phyloP scores from a whole-genome alignment of 768 basidiomycete genomes.

The Russula olivacea region DNA sequence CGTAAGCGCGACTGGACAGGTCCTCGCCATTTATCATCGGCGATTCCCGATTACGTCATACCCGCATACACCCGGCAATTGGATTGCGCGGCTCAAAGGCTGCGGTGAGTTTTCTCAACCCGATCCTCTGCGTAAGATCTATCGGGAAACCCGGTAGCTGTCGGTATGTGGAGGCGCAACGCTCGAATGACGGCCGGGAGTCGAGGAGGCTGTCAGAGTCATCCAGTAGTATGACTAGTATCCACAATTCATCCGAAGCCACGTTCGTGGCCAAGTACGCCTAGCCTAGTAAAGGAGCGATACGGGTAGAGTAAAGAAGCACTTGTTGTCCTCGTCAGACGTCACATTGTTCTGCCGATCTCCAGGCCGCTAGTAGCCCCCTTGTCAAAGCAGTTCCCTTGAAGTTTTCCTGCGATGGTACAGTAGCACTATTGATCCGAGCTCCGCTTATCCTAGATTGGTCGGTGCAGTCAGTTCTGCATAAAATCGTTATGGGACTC shows the following conservation, averaged over 20 bases:
- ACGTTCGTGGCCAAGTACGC: slow-evolving; percentile 44
- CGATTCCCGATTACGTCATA: background rate
- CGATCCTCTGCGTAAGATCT: background rate
- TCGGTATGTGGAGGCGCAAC: slow-evolving; percentile 81
- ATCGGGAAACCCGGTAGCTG: slow-evolving; percentile 19
- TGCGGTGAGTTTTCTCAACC: too few relatives aligned
- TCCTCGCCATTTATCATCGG: slow-evolving; percentile 3
- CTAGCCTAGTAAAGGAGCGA: slow-evolving; percentile 34
- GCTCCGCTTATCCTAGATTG: slow-evolving; percentile 32
- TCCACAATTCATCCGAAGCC: slow-evolving; percentile 64
- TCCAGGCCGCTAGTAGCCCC: slow-evolving; percentile 28
- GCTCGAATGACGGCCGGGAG: slow-evolving; percentile 80
- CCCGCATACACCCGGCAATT: slow-evolving; percentile 37
- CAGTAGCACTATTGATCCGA: too few relatives aligned
- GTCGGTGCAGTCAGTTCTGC: background rate
- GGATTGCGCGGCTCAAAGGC: too few relatives aligned
- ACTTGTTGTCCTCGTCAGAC: slow-evolving; percentile 80
- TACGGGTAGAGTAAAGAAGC: background rate
- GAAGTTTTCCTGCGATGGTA: slow-evolving; percentile 36
- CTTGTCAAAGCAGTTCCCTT: slow-evolving; percentile 40
- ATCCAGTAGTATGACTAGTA: slow-evolving; percentile 53
- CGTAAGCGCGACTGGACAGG: slow-evolving; percentile 10
- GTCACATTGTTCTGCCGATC: too few relatives aligned
- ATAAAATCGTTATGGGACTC: slow-evolving; percentile 50
- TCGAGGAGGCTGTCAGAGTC: slow-evolving; percentile 42